Percentiles rank a stretch among this genome's conserved stretches.
phyloP scores from a whole-genome alignment of 306 rosid species.

The Vicia sativa region DNA sequence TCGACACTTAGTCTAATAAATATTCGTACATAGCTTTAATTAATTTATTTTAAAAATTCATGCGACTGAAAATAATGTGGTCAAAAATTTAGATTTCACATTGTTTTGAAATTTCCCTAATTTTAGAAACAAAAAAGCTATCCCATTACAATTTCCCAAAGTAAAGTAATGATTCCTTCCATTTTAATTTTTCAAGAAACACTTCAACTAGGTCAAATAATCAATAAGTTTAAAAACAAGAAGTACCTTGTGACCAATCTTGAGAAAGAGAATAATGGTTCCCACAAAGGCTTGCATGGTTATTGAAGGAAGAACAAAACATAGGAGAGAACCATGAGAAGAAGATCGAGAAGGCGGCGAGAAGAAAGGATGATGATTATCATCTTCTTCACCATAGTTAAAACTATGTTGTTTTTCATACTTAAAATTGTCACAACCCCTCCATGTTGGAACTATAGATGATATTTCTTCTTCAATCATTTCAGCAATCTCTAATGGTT shows the following conservation, averaged over 20 bases:
- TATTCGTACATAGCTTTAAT: too few relatives aligned
- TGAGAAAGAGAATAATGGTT: conserved; percentile 33
- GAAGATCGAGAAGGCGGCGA: conserved; percentile 61
- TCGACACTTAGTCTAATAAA: too few relatives aligned
- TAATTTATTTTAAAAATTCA: background rate
- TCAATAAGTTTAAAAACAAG: background rate
- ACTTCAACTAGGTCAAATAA: background rate
- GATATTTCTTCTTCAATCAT: conserved; percentile 82
- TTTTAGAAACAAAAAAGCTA: background rate
- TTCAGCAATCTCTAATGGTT: conserved; percentile 73
- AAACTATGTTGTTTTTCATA: conserved; percentile 59
- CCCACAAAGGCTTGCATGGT: conserved; percentile 33
- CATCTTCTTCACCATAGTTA: conserved; percentile 55
- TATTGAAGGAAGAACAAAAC: conserved; percentile 46
- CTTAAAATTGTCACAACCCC: conserved; percentile 43
- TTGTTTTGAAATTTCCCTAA: background rate
- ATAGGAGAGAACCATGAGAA: conserved; percentile 56
- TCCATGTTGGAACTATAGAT: conserved; percentile 66
- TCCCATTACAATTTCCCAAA: background rate
- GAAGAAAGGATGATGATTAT: conserved; percentile 53
- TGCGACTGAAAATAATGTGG: background rate
- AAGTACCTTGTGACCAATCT: conserved; percentile 62
- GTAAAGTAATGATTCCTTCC: background rate
- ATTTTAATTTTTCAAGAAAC: background rate
- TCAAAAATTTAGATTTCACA: background rate